phyloP scores from a whole-genome alignment of 108 stramenopile genomes.

The Aurantiochytrium sp. region DNA sequence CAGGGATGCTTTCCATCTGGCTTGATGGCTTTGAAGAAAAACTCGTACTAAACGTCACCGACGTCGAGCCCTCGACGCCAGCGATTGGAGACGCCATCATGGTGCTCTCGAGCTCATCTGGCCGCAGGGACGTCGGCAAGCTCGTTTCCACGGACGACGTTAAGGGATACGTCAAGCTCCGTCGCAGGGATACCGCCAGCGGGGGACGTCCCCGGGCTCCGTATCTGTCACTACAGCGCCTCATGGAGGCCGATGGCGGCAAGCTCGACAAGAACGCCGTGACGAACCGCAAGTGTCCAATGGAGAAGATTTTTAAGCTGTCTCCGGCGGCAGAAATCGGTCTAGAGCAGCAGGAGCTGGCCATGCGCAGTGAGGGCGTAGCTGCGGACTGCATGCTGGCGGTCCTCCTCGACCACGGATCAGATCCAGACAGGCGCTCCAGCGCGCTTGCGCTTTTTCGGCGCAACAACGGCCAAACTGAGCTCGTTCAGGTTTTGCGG shows the following conservation, averaged over 20 bases:
- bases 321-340: not conserved
- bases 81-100: not conserved
- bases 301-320: conserved; percentile 6
- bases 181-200: not conserved
- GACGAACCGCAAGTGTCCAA: not conserved
- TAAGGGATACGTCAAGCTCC: conserved; percentile 24
- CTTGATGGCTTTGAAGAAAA: conserved; percentile 4
- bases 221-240: not conserved
- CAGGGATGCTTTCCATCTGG: not conserved
- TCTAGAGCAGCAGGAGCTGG: not conserved
- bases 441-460: not conserved
- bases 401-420: not conserved
- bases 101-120: not conserved
- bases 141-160: not conserved
- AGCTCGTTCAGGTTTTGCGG: not conserved
- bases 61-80: not conserved
- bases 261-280: not conserved
- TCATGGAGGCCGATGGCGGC: not conserved
- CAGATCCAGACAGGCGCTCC: not conserved
- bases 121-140: not conserved
- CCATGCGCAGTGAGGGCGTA: not conserved
- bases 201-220: not conserved
- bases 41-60: not conserved
- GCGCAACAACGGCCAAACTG: not conserved
- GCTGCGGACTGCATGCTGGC: not conserved